Conservation (phyloP, 1,139 yeast genomes). For the Zygosaccharomyces sapae region DNA sequence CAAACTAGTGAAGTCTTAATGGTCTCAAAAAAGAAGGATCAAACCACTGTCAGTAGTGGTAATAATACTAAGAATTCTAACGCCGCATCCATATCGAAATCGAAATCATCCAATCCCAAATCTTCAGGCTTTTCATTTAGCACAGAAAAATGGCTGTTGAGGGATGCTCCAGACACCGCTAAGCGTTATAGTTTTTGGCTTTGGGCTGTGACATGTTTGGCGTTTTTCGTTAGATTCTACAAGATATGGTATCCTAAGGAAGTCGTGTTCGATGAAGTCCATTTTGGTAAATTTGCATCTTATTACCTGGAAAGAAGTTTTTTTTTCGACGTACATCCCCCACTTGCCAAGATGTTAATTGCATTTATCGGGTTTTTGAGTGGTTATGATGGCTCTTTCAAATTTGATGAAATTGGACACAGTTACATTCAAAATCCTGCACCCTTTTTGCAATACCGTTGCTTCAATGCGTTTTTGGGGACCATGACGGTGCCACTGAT, state of each 20-base stretch:
- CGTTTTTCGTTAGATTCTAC: conserved; percentile 69
- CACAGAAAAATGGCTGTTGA: conserved; percentile 26
- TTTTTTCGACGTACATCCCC: conserved; percentile 97
- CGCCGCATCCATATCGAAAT: not conserved
- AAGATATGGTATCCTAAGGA: conserved; percentile 68
- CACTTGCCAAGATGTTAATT: conserved; percentile 88
- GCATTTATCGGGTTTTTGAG: conserved; percentile 86
- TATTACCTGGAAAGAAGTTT: conserved; percentile 78
- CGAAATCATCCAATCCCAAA: conserved; percentile 1
- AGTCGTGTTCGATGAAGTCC: conserved; percentile 98
- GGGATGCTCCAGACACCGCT: conserved; percentile 26
- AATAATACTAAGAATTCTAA: not conserved
- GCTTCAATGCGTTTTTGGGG: conserved; percentile 79
- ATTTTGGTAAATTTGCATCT: conserved; percentile 93
- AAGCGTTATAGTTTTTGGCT: conserved; percentile 21
- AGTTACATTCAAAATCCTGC: conserved; percentile 69
- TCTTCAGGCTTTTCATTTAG: conserved; percentile 1
- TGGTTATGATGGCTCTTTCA: conserved; percentile 86
- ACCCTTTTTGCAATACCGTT: conserved; percentile 85
- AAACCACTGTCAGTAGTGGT: not conserved
- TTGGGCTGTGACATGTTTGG: conserved; percentile 53
- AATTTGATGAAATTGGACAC: conserved; percentile 88
- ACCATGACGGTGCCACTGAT: conserved; percentile 76
- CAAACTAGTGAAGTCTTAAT: not conserved
- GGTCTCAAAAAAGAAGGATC: not conserved